Evolutionary conservation across 139 green algal genomes (phyloP).

Genomic region (Chlamydomonas asymmetrica): DNA sequence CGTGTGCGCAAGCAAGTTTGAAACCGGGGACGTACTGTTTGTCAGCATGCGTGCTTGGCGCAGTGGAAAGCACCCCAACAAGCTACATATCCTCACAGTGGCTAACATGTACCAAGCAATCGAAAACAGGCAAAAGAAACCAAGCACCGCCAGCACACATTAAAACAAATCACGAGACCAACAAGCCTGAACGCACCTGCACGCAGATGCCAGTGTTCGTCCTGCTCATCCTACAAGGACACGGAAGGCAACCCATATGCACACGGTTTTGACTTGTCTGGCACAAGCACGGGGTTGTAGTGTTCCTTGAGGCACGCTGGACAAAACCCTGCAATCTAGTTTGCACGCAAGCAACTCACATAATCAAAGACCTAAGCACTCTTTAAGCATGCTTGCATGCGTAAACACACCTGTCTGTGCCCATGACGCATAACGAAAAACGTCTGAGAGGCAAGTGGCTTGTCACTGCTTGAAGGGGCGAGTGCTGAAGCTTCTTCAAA

Average conservation of each 20-base stretch:
- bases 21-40: not conserved
- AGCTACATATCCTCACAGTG: not conserved
- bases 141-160: not conserved
- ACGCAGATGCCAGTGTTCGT: constrained; percentile 23
- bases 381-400: not conserved
- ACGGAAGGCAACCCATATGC: not conserved
- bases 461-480: too few species aligned
- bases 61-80: not conserved
- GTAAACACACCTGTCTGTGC: constrained; percentile 10
- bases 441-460: too few species aligned
- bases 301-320: too few species aligned
- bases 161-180: not conserved
- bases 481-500: too few species aligned
- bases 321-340: too few species aligned
- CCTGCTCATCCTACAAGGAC: constrained; percentile 41
- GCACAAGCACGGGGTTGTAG: too few species aligned
- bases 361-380: not conserved
- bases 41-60: not conserved
- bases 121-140: not conserved
- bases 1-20: not conserved
- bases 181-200: constrained; percentile 29
- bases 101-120: not conserved
- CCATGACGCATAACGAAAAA: constrained; percentile 47
- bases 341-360: too few species aligned
- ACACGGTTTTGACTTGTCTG: not conserved